Conservation (phyloP, 768 basidiomycete species). For the Pisolithus albus region DNA sequence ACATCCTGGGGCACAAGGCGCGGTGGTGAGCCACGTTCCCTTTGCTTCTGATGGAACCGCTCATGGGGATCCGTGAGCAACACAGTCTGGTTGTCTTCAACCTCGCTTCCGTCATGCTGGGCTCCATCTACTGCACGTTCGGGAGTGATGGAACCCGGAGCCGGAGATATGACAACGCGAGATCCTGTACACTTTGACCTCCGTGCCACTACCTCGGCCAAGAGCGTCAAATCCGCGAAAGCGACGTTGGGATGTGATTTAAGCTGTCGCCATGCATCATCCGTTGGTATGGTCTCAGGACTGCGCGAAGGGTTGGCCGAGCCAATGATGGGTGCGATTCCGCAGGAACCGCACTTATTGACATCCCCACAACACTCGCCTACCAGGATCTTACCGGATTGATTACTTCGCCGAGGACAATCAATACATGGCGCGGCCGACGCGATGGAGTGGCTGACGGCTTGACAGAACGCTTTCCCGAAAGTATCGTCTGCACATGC, state of each 20-base stretch:
- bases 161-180: constrained; percentile 51
- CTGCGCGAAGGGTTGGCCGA: constrained; percentile 15
- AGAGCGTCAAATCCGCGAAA: constrained; percentile 74
- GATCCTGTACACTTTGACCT: constrained; percentile 74
- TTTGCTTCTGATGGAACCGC: constrained; percentile 42
- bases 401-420: constrained; percentile 40
- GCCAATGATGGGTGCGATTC: constrained; percentile 25
- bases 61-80: constrained; percentile 50
- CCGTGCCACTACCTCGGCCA: constrained; percentile 86
- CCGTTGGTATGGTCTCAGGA: constrained; percentile 63
- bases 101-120: constrained; percentile 6
- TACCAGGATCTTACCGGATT: constrained; percentile 21
- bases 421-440: constrained; percentile 45
- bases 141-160: constrained; percentile 41
- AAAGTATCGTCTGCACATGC: constrained; percentile 84
- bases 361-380: constrained; percentile 35
- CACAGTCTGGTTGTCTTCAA: constrained; percentile 31
- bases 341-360: constrained; percentile 24
- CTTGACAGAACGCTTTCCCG: constrained; percentile 81
- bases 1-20: constrained; percentile 56
- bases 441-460: constrained; percentile 58
- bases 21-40: constrained; percentile 37
- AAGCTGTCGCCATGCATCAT: constrained; percentile 76
- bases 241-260: constrained; percentile 86
- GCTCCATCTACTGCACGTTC: constrained; percentile 29